Percentiles rank a stretch among this genome's conserved stretches.
These are phyloP conservation scores for Pleurotus platypus DNA, from an alignment of 768 basidiomycete species.

Conservation along the genomic window DNA sequence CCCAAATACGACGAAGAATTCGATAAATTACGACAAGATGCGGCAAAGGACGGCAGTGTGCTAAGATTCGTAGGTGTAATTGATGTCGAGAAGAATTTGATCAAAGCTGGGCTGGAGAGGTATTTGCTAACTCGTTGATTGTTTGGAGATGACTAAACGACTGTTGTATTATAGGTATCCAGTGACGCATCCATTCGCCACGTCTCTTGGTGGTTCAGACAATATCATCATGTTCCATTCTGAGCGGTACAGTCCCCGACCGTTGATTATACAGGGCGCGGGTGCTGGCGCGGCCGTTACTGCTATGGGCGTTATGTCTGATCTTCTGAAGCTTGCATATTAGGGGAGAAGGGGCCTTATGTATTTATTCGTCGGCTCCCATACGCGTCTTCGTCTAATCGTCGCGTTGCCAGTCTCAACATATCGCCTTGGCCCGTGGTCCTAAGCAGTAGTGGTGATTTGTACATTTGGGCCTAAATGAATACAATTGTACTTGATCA, in stretches of 20 bases:
- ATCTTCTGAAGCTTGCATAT: conserved; percentile 61
- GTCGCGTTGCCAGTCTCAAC: too few relatives aligned
- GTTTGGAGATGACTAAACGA: too few relatives aligned
- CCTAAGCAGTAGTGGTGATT: too few relatives aligned
- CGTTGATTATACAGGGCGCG: conserved; percentile 91
- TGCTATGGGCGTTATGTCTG: conserved; percentile 95
- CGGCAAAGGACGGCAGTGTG: conserved; percentile 77
- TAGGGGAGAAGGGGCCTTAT: neutral
- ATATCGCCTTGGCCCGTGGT: too few relatives aligned
- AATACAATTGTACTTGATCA: too few relatives aligned
- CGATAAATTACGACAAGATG: conserved; percentile 70
- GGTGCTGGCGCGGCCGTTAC: conserved; percentile 98
- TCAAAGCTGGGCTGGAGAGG: conserved; percentile 90
- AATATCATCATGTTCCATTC: conserved; percentile 99
- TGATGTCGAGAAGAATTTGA: conserved; percentile 65
- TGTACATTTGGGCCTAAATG: too few relatives aligned
- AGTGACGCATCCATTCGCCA: conserved; percentile 88
- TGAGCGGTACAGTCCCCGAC: conserved; percentile 81
- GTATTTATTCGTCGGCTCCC: too few relatives aligned
- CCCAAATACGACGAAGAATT: conserved; percentile 83
- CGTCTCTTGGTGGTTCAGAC: conserved; percentile 92
- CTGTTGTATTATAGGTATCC: conserved; percentile 62
- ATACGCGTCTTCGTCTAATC: too few relatives aligned
- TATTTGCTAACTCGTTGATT: conserved; percentile 33
- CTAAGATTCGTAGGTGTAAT: conserved; percentile 94